A percentile compares a stretch with the other conserved stretches of the same genome.
phyloP scores from a whole-genome alignment of 2,329 filamentous ascomycete genomes.

The Rachicladosporium sp. region DNA sequence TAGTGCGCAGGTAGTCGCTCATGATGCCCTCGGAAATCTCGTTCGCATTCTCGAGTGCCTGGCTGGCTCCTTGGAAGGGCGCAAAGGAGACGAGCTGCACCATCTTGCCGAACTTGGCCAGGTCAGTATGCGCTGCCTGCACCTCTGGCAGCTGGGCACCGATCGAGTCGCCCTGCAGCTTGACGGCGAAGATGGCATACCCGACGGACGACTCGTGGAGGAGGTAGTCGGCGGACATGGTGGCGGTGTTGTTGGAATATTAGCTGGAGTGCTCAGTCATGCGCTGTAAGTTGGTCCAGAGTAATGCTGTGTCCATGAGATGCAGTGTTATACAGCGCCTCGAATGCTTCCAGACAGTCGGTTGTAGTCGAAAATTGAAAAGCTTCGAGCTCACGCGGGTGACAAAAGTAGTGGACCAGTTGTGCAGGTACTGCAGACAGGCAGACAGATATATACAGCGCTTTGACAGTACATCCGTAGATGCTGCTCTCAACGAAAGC shows the following conservation, averaged over 20 bases:
- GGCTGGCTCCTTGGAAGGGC: slow-evolving; percentile 78
- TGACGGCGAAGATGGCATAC: slow-evolving; percentile 87
- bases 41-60: slow-evolving; percentile 91
- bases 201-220: slow-evolving; percentile 90
- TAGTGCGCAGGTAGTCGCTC: slow-evolving; percentile 78
- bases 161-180: slow-evolving; percentile 80
- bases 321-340: too few relatives aligned
- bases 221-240: slow-evolving; percentile 61
- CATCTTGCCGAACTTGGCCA: slow-evolving; percentile 91
- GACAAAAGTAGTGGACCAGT: too few relatives aligned
- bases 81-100: slow-evolving; percentile 85
- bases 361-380: too few relatives aligned
- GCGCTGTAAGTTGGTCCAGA: too few relatives aligned
- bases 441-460: not conserved
- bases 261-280: too few relatives aligned
- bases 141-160: slow-evolving; percentile 89
- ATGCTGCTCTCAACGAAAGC: not conserved
- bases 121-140: slow-evolving; percentile 71
- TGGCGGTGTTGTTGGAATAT: slow-evolving; percentile 6
- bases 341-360: too few relatives aligned
- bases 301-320: too few relatives aligned
- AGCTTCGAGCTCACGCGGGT: too few relatives aligned
- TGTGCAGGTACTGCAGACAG: too few relatives aligned
- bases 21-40: slow-evolving; percentile 89
- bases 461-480: not conserved